Base-by-base conservation (phyloP, 352 stramenopile genomes). In the Pythium aphanidermatum region DNA sequence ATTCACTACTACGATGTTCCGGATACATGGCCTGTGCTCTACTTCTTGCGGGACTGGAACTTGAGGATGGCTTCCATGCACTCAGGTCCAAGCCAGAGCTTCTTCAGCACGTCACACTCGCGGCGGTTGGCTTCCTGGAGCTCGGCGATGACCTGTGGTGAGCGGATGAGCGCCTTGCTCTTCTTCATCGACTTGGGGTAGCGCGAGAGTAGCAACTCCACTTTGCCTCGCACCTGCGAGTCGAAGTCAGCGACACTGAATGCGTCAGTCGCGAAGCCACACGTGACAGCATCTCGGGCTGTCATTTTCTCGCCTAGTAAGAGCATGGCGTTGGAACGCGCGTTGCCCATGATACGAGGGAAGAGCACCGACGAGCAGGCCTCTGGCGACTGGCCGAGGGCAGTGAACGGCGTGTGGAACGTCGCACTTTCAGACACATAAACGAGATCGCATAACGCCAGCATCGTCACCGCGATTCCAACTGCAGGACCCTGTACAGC, bases 321-420 rank as follows among this genome's bases (percentile, higher is more conserved):
- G 19, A 97, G 65, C 60, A 96, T 68, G 26, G 92, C 85, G 39
- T 96, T 97, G 10, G 87, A 75, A 10, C 77, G 78, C n/a, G 79
- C 70, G 5, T 68, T 59, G 10, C 87, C 86, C 83, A 97, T 89
- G 32, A 91, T 88, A 5, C 60, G 60, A 1, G 84, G 70, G 59
- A 97, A 94, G 0, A 91, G 67, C 24, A 87, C 46, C 13, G 85
- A 96, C 46, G 80, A 95, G 51, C 84, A 95, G n/a, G 87, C 81
- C 53, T 97, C 91, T 0, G 91, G 91, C 3, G 86, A 80, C 47
- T 96, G 80, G 0, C 87, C 91, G 9, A 97, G 62, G 24, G 79
- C 65, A 33, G 85, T 95, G 68, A 97, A 97, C 14, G 88, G 92
- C 26, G 88, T 96, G 64, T 93, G 88, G 64, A 97, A 92, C 19